Base-by-base conservation (phyloP, 2,329 filamentous ascomycete species). In the Fusarium neocosmosporiellum region DNA sequence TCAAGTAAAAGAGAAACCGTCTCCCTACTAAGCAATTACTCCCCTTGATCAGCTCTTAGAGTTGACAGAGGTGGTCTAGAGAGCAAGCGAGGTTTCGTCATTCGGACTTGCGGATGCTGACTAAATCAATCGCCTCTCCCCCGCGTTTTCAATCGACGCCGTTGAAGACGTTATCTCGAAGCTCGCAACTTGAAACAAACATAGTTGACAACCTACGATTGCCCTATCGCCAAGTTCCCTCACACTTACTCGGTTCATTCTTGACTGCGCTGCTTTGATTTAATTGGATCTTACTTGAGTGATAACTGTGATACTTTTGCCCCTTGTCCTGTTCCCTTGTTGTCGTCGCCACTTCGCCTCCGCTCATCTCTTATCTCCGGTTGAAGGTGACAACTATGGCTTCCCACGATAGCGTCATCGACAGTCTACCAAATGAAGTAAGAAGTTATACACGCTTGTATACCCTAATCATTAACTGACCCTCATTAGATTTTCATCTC, bases 81-180 rank as follows among this genome's bases (percentile, higher is more conserved):
- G 37, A 68, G 29, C 62, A 41, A 29, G 48, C 33, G 24, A 14
- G 6, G 50, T 67, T 74, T 67, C 71, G 65, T 74, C 71, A 74
- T 74, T 67, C 72, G 72, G 71, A 27, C 2, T 54, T 60, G 69
- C 72, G 66, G 72, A 67, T 74, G 72, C 71, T 74, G 72, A 74
- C 72, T 74, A 74, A 74, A 69, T 74, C 20, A 29, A 16, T 41
- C 29, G 54, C 63, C 71, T 65, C 63, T 72, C 66, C 69, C 71
- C 72, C 65, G 59, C 71, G 57, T 67, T 72, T 67, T 59, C 20
- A 54, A 59, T 64, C 10, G 65, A 41, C 41, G 20, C 58, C 10
- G 50, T 63, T 46, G 65, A 58, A 54, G 59, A 31, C 36, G 53
- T 59, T 66, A 68, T 64, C 62, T 63, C 41, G 68, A 69, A 59